Percentiles rank a stretch among this genome's conserved stretches.
These are phyloP conservation scores for Marchantia polymorpha DNA, from an alignment of 225 moss, liverwort and hornwort species.

Conservation along the genomic window DNA sequence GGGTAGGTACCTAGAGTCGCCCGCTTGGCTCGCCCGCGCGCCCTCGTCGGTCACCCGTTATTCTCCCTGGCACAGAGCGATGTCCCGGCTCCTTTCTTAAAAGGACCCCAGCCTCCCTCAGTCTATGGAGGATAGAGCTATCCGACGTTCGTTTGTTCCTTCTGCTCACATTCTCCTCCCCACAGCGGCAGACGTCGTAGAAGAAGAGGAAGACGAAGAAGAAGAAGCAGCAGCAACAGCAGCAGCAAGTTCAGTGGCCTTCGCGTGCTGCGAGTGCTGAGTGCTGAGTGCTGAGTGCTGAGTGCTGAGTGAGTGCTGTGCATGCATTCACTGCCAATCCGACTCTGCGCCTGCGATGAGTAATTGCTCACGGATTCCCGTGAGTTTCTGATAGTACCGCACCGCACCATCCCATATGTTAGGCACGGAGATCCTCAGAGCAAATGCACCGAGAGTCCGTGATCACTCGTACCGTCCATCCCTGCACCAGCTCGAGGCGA, in stretches of 20 bases:
- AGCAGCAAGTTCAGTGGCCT: not conserved
- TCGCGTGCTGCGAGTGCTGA: not conserved
- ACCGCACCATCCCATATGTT: not conserved
- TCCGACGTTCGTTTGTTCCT: not conserved
- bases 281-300: too few relatives aligned
- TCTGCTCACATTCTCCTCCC: not conserved
- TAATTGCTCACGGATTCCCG: not conserved
- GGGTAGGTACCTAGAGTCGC: not conserved
- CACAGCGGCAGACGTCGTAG: not conserved
- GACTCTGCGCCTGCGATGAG: not conserved
- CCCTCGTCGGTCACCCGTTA: conserved; percentile 1
- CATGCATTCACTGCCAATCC: not conserved
- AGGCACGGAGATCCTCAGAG: not conserved
- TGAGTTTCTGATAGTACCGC: not conserved
- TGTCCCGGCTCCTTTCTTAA: not conserved
- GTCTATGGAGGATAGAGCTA: not conserved
- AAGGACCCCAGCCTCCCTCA: not conserved
- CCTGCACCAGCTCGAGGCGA: not conserved
- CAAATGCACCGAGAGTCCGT: not conserved
- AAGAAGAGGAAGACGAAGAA: not conserved
- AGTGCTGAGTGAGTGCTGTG: too few relatives aligned
- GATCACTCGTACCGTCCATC: not conserved
- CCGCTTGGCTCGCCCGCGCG: not conserved
- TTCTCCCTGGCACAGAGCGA: not conserved
- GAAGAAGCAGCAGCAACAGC: too few relatives aligned